A percentile compares a stretch with the other conserved stretches of the same genome.
Conservation (phyloP, 495 filamentous ascomycete species). For the Pyronema domesticum region DNA sequence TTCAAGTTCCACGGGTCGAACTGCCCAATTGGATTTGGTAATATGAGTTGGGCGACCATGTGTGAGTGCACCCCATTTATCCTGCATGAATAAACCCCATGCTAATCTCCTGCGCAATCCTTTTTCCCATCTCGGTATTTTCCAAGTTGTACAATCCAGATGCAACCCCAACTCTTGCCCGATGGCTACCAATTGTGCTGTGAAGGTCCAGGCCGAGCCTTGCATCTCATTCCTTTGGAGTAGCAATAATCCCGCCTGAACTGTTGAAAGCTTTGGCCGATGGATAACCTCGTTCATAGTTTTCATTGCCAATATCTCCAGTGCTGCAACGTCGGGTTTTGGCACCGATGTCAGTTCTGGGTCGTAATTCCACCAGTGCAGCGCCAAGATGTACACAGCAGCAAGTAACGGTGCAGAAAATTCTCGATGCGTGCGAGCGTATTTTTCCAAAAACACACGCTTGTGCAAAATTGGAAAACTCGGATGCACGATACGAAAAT, state of each 20-base stretch:
- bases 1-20: slow-evolving; percentile 43
- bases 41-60: slow-evolving; percentile 76
- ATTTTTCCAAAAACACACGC: slow-evolving; percentile 69
- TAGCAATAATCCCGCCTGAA: slow-evolving; percentile 79
- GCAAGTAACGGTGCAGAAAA: slow-evolving; percentile 73
- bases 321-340: slow-evolving; percentile 51
- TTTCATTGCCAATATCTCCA: slow-evolving; percentile 61
- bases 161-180: slow-evolving; percentile 74
- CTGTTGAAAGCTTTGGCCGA: slow-evolving; percentile 73
- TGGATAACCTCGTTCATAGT: slow-evolving; percentile 61
- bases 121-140: slow-evolving; percentile 72
- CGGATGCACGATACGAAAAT: slow-evolving; percentile 75
- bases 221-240: slow-evolving; percentile 51
- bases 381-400: slow-evolving; percentile 74
- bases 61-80: slow-evolving; percentile 82
- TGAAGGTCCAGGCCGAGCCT: slow-evolving; percentile 68
- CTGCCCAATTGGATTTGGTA: slow-evolving; percentile 65
- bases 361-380: slow-evolving; percentile 75
- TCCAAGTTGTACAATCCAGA: slow-evolving; percentile 73
- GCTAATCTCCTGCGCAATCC: slow-evolving; percentile 67
- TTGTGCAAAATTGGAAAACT: slow-evolving; percentile 83
- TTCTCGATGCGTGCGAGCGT: slow-evolving; percentile 52
- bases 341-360: slow-evolving; percentile 43
- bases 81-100: slow-evolving; percentile 84
- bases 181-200: slow-evolving; percentile 64